phyloP scores from a whole-genome alignment of 2,329 filamentous ascomycete genomes.

The Ophiostoma sp. region DNA sequence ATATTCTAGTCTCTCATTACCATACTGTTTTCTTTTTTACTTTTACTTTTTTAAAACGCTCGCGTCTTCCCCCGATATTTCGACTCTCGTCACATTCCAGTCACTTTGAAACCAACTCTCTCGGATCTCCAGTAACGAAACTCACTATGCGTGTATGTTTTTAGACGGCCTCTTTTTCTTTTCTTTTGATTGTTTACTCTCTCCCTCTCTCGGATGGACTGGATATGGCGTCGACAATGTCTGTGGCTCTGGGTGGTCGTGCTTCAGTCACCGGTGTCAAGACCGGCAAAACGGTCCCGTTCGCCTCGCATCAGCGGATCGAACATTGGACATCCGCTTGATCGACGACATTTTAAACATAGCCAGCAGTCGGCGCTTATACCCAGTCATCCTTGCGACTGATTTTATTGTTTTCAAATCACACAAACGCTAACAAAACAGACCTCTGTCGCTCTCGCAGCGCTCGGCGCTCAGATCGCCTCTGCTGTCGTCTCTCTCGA shows the following conservation, averaged over 20 bases:
- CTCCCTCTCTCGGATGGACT: no score
- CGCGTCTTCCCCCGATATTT: background rate
- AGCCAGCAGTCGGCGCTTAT: no score
- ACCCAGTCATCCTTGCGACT: no score
- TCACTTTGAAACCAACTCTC: background rate
- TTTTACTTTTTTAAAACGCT: background rate
- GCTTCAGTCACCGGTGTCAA: no score
- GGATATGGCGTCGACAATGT: background rate
- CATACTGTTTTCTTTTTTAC: background rate
- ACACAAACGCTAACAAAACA: constrained; percentile 25
- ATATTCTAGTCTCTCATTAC: constrained; percentile 13
- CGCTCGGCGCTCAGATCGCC: constrained; percentile 48
- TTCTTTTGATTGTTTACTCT: background rate
- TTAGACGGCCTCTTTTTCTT: background rate
- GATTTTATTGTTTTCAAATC: no score
- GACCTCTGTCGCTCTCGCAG: constrained; percentile 44
- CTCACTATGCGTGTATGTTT: constrained; percentile 23
- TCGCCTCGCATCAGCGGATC: no score
- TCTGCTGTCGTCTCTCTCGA: constrained; percentile 54
- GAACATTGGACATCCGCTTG: no score
- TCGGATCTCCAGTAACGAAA: background rate
- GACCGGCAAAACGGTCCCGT: no score
- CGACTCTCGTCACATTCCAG: background rate
- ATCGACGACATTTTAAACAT: no score
- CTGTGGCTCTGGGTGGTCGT: no score